Evolutionary conservation across 257 asterid species (phyloP).

Genomic region (Solanum habrochaites): DNA sequence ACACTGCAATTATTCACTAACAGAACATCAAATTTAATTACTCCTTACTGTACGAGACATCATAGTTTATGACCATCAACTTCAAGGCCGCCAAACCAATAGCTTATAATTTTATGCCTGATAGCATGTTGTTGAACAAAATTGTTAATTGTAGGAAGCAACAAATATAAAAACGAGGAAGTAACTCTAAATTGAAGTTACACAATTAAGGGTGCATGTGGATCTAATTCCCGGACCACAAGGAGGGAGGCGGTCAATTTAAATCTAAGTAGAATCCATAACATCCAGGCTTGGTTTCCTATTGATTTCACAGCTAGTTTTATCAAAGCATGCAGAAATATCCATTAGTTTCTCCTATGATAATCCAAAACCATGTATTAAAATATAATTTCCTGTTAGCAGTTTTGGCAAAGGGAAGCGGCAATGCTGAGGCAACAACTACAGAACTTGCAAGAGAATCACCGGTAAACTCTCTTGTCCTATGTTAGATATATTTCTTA

Average conservation of each 20-base stretch:
- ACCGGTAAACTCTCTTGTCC: conserved; percentile 28
- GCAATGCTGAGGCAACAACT: conserved; percentile 49
- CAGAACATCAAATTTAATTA: not conserved
- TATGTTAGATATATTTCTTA: not conserved
- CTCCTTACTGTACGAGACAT: not conserved
- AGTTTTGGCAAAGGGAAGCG: conserved; percentile 74
- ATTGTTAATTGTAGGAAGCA: not conserved
- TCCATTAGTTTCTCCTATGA: not conserved
- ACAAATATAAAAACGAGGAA: not conserved
- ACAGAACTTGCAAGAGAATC: conserved; percentile 52
- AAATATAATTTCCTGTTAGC: conserved; percentile 2
- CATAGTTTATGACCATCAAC: not conserved
- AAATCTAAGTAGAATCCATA: not conserved
- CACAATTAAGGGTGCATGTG: not conserved
- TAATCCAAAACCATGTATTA: not conserved
- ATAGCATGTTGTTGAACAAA: not conserved
- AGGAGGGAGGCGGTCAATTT: not conserved
- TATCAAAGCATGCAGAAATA: not conserved
- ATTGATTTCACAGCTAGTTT: not conserved
- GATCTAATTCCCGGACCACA: not conserved
- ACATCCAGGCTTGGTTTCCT: not conserved
- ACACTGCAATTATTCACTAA: not conserved
- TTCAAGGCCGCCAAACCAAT: not conserved
- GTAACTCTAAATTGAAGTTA: not conserved
- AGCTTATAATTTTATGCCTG: not conserved